A percentile compares a stretch with the other conserved stretches of the same genome.
These are phyloP conservation scores for Globisporangium viniferum DNA, from an alignment of 352 stramenopile genomes.

Conservation along the genomic window DNA sequence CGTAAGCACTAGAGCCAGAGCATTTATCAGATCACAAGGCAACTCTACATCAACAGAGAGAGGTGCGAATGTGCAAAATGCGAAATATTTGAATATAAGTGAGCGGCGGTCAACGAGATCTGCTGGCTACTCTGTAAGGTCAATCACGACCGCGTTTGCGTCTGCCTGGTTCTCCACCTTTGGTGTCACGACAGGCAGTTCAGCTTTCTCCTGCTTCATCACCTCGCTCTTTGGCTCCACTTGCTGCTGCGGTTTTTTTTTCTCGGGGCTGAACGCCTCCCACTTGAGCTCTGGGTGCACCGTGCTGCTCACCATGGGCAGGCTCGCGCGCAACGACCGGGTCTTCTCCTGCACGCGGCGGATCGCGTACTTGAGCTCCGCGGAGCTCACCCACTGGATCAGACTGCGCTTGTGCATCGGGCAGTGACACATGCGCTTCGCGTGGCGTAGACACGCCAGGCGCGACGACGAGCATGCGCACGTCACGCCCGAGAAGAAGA, in stretches of 20 bases:
- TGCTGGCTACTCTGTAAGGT: not conserved
- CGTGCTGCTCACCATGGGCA: slow-evolving; percentile 8
- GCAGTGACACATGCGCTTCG: slow-evolving; percentile 63
- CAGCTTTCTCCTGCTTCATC: slow-evolving; percentile 3
- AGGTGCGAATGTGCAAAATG: not conserved
- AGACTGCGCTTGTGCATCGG: slow-evolving; percentile 48
- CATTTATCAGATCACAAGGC: not conserved
- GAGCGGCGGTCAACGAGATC: no score
- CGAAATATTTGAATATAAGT: slow-evolving; percentile 3
- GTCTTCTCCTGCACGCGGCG: slow-evolving; percentile 70
- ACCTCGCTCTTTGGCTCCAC: not conserved
- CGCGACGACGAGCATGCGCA: slow-evolving; percentile 58
- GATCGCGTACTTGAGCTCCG: slow-evolving; percentile 67
- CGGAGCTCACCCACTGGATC: slow-evolving; percentile 63
- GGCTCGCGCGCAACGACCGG: slow-evolving; percentile 24
- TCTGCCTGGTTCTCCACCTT: not conserved
- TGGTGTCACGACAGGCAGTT: not conserved
- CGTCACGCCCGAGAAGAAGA: slow-evolving; percentile 80
- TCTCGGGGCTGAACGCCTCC: not conserved
- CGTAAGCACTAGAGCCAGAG: not conserved
- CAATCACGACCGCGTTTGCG: not conserved
- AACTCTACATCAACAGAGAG: not conserved
- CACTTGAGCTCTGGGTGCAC: slow-evolving; percentile 6
- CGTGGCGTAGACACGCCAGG: slow-evolving; percentile 63
- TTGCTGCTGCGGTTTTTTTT: not conserved